Evolutionary conservation across 352 stramenopile genomes (phyloP), one percentile per base, ranked within the genome.

Genomic region (Aphanomyces euteiches): DNA sequence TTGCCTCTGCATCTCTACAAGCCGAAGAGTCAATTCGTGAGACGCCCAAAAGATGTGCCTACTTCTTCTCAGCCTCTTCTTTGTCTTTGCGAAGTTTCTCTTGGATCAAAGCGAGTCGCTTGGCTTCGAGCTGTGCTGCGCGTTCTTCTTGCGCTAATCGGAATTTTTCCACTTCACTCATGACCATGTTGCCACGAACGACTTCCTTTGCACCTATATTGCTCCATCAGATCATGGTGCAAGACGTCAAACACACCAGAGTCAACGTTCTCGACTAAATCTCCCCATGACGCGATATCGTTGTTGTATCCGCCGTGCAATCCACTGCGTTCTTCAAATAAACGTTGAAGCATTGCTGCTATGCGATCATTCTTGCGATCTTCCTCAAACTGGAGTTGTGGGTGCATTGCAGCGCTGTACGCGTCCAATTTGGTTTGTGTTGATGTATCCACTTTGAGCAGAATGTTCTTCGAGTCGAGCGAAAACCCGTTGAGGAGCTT

Each of bases 161-260:
- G 34, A 84, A 82, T 19, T 82, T 84, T 47, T 79, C 78, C 28
- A 84, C 77, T 61, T 79, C 78, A 19, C 61, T 79, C 66, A 80
- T 68, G 38, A 84, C 79, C 75, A 81, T 84, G 40, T 74, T 72
- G 34, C 77, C 72, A 5, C 76, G 76, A 5, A 79, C 69, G 47
- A 77, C 54, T 28, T 73, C 71, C 75, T 80, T 56, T 15, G 64
- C 8, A 5, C 37, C 19, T 38, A 19, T 69, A 77, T 67, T 56
- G 63, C 2, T 73, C 41, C 37, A 56, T 17, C 65, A 58, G 53
- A 60, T 66, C 60, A 21, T 39, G n/a, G 4, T n/a, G 12, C 47
- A 39, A n/a, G 21, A 8, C 12, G 28, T 40, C 0, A 15, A 48
- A 50, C 19, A 63, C 64, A 66, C 47, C 56, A 8, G 56, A 63